These are phyloP conservation scores for Leptomonas pyrrhocoris DNA, from an alignment of 208 protist genomes.

Conservation along the genomic window DNA sequence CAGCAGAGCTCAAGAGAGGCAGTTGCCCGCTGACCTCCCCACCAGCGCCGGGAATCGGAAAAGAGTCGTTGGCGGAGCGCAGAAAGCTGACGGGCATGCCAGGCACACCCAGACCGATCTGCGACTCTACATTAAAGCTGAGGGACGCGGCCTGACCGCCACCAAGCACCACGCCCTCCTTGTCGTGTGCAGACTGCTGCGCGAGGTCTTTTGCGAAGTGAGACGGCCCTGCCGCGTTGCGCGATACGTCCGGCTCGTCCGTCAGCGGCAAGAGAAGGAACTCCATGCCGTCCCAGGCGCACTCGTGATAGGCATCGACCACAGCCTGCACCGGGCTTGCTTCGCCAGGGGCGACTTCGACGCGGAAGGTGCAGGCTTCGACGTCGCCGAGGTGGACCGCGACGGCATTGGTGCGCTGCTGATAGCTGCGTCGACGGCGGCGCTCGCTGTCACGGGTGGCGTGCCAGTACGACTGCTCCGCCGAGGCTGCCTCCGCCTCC, in stretches of 20 bases:
- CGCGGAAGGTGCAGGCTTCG: conserved; percentile 38
- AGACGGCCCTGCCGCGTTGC: conserved; percentile 7
- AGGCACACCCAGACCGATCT: conserved; percentile 8
- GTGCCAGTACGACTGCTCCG: conserved; percentile 12
- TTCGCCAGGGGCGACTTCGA: conserved; percentile 24
- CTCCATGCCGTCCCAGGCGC: conserved; percentile 40
- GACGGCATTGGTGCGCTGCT: conserved; percentile 15
- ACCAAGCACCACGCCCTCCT: conserved; percentile 1
- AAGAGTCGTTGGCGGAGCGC: conserved; percentile 16
- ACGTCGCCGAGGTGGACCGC: conserved; percentile 42
- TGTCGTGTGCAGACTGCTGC: conserved; percentile 1
- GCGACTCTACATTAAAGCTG: conserved; percentile 8
- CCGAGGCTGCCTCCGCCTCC: not conserved
- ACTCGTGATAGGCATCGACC: conserved; percentile 25
- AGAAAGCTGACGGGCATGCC: conserved; percentile 17
- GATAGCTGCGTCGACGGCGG: conserved; percentile 4
- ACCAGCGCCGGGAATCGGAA: not conserved
- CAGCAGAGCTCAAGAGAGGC: not conserved
- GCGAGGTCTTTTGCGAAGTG: not conserved
- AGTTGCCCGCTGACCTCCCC: not conserved
- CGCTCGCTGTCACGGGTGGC: conserved; percentile 10
- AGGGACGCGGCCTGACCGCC: not conserved
- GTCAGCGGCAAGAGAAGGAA: conserved; percentile 41
- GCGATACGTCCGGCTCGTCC: conserved; percentile 16
- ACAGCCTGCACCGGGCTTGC: conserved; percentile 35